Conservation (phyloP, 306 rosid genomes). For the Rosa chinensis region DNA sequence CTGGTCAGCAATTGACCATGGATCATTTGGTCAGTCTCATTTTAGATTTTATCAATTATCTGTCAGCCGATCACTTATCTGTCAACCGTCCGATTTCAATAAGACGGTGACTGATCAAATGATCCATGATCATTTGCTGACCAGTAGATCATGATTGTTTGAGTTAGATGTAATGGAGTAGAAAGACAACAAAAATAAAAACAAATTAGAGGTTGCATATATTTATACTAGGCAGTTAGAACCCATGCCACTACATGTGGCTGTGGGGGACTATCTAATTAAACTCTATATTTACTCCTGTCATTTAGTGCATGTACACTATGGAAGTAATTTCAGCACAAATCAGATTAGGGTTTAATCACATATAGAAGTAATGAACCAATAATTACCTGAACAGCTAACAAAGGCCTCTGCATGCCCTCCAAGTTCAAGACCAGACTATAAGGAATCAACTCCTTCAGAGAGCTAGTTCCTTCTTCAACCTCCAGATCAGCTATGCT, state of each 20-base stretch:
- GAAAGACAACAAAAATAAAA: too few species aligned
- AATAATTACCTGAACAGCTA: constrained; percentile 70
- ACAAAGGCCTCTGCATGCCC: constrained; percentile 73
- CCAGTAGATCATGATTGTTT: too few species aligned
- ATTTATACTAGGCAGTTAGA: not conserved
- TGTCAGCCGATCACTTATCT: too few species aligned
- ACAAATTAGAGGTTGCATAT: not conserved
- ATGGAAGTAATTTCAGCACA: not conserved
- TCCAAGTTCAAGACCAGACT: constrained; percentile 74
- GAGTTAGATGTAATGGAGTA: too few species aligned
- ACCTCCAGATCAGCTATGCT: constrained; percentile 56
- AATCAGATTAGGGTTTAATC: not conserved
- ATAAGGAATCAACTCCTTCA: constrained; percentile 72
- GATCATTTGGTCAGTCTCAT: too few species aligned
- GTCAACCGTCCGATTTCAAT: too few species aligned
- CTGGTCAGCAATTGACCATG: too few species aligned
- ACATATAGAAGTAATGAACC: not conserved
- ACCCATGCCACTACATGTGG: not conserved
- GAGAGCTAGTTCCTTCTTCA: constrained; percentile 51
- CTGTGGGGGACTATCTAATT: not conserved
- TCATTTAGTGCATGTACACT: not conserved
- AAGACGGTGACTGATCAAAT: too few species aligned
- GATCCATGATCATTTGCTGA: too few species aligned
- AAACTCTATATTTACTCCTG: too few species aligned
- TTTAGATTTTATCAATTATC: too few species aligned